These are phyloP conservation scores for Aspergillus cejpii DNA, from an alignment of 2,329 filamentous ascomycete genomes.

Conservation along the genomic window DNA sequence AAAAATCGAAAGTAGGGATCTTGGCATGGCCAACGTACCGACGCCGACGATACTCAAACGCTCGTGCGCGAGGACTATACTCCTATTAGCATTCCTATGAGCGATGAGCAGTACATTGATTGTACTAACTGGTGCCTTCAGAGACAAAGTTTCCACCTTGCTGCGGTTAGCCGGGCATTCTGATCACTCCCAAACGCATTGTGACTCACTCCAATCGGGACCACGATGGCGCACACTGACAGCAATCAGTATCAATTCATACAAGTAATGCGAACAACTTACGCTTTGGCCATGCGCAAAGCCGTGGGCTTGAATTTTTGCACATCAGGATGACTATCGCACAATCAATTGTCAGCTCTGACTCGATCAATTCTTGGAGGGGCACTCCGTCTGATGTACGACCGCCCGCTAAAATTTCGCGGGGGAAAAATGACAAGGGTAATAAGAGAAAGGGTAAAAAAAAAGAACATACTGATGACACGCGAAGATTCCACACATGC, in stretches of 20 bases:
- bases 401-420: conserved; percentile 6
- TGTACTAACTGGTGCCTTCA: conserved; percentile 79
- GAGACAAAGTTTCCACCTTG: conserved; percentile 79
- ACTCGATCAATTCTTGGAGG: conserved; percentile 1
- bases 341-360: conserved; percentile 16
- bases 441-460: conserved; percentile 7
- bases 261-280: conserved; percentile 40
- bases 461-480: conserved; percentile 69
- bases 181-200: conserved; percentile 6
- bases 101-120: not conserved
- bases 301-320: conserved; percentile 94
- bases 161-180: conserved; percentile 13
- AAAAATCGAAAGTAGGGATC: conserved; percentile 2
- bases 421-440: conserved; percentile 7
- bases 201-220: conserved; percentile 90
- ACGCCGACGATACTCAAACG: conserved; percentile 96
- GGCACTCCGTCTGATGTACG: not conserved
- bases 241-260: conserved; percentile 30
- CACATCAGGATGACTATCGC: conserved; percentile 72
- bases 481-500: conserved; percentile 95
- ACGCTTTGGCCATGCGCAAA: conserved; percentile 90
- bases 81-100: conserved; percentile 18
- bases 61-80: conserved; percentile 85
- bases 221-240: conserved; percentile 85
- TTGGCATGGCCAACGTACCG: conserved; percentile 51